These are phyloP conservation scores for Erythrophleum fordii DNA, from an alignment of 306 rosid genomes.

Conservation along the genomic window DNA sequence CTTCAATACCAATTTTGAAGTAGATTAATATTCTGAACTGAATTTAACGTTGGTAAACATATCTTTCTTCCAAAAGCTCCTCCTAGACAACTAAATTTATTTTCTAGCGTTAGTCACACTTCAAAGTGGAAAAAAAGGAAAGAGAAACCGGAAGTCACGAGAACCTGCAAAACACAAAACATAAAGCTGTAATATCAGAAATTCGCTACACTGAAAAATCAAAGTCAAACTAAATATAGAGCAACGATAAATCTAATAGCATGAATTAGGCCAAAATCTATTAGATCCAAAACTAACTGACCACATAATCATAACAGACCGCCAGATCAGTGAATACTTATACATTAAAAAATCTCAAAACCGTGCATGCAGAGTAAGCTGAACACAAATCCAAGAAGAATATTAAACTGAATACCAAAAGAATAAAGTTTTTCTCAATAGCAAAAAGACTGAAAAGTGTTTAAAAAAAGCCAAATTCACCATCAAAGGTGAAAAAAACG, in stretches of 20 bases:
- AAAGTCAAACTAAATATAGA: conserved; percentile 9
- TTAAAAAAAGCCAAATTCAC: conserved; percentile 23
- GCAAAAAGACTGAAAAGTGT: background rate
- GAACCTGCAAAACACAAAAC: conserved; percentile 48
- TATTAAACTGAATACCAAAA: conserved; percentile 24
- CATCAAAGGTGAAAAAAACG: background rate
- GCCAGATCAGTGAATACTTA: background rate
- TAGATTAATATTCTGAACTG: conserved; percentile 27
- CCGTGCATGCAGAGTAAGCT: background rate
- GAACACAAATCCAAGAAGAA: background rate
- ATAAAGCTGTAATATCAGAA: conserved; percentile 14
- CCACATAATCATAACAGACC: conserved; percentile 13
- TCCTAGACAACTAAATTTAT: conserved; percentile 25
- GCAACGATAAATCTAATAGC: background rate
- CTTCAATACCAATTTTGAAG: conserved; percentile 31
- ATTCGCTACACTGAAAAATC: background rate
- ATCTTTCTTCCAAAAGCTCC: conserved; percentile 37
- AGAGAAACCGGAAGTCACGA: background rate
- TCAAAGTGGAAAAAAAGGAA: background rate
- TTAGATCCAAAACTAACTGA: conserved; percentile 38
- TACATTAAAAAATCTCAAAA: background rate
- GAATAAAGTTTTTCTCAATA: background rate
- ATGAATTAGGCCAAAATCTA: background rate
- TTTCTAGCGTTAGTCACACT: conserved; percentile 26
- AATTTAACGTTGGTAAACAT: conserved; percentile 18